Conservation (phyloP, 2,329 filamentous ascomycete species). For the Lojkania enalia region DNA sequence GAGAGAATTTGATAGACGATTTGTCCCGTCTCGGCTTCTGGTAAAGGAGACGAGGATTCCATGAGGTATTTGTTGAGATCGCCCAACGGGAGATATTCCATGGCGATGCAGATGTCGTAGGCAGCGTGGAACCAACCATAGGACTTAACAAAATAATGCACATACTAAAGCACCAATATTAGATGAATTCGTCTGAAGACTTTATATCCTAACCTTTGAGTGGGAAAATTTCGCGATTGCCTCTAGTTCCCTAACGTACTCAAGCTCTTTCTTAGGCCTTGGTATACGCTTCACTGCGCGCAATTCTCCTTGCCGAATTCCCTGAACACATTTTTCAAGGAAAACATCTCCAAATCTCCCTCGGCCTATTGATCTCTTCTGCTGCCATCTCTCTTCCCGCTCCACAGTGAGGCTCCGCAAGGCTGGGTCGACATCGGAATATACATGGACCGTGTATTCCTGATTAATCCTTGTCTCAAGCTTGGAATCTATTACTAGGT, state of each 20-base stretch:
- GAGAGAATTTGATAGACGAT: constrained; percentile 40
- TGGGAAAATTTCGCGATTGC: constrained; percentile 29
- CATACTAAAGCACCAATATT: constrained; percentile 21
- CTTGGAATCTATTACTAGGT: not conserved
- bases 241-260: constrained; percentile 25
- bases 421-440: not conserved
- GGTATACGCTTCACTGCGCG: constrained; percentile 24
- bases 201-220: constrained; percentile 8
- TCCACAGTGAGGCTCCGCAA: not conserved
- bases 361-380: not conserved
- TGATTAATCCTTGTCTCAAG: not conserved
- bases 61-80: constrained; percentile 41
- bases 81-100: constrained; percentile 45
- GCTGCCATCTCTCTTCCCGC: constrained; percentile 2
- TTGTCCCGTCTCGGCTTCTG: constrained; percentile 29
- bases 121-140: constrained; percentile 44
- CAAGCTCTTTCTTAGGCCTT: constrained; percentile 4
- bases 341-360: not conserved
- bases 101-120: constrained; percentile 38
- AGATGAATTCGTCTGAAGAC: no score
- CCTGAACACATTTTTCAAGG: constrained; percentile 1
- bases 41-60: constrained; percentile 7
- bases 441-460: not conserved
- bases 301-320: not conserved
- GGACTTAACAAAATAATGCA: constrained; percentile 30